Evolutionary conservation across 306 rosid genomes (phyloP), one percentile per base, ranked within the genome.

Genomic region (Astragalus glycyphyllos): DNA sequence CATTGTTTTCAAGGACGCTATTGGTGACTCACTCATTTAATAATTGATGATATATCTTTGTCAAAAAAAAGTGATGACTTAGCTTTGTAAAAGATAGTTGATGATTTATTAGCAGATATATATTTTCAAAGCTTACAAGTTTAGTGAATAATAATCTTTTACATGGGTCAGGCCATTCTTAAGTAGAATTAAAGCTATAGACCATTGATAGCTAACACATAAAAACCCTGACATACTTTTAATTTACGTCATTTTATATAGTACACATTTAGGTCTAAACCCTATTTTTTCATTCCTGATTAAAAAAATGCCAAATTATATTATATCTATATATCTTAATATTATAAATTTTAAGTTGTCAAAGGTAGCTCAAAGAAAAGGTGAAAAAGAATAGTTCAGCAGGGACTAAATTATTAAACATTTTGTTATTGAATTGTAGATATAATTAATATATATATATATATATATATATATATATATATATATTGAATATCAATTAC

Each of bases 191-290:
- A 23, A 71, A 35, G 77, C 47, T 45, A 31, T 63, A 70, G 26
- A 45, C 37, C 45, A 5, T 70, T 45, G 65, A 63, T 63, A 71
- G 23, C 3, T 45, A 44, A 46, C 32, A 32, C 67, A 51, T 12
- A 62, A 51, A 38, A 62, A 38, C 57, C 68, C 69, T 48, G 54
- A 58, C 76, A 62, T 59, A 17, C 71, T 77, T 69, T 34, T 16
- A 61, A 42, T 11, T 48, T 59, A 76, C 56, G 75, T 51, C 64
- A 68, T 51, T 61, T 51, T 51, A 60, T 45, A 35, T 13, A 35
- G 12, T 42, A 50, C 46, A 32, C 31, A 41, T 4, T 5, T 0
- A 54, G n/a, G 17, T 23, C 41, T 12, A 49, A 34, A 68, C 41
- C 48, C 26, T 20, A 40, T 55, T 20, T 54, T 53, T 5, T 5